Percentiles rank a stretch among this genome's conserved stretches.
Evolutionary conservation across 148 eudicot species (phyloP).

Genomic region (Tetragonia tetragonoides): DNA sequence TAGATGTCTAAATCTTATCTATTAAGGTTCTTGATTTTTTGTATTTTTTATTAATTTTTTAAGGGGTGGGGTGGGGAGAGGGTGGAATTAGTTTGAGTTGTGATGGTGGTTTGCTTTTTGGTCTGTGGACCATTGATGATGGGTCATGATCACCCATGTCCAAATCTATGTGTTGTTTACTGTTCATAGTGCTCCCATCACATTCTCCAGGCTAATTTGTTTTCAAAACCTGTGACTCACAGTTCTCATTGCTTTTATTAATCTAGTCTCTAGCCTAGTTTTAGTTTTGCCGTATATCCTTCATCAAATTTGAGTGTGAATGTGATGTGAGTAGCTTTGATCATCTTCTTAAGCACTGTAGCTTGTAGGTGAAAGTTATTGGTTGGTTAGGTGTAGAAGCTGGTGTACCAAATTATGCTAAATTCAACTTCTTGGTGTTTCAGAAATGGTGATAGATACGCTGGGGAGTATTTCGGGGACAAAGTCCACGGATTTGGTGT

Average conservation of each 20-base stretch:
- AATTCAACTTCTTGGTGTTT: slow-evolving; percentile 5
- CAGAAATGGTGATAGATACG: slow-evolving; percentile 92
- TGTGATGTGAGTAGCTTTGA: background rate
- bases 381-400: background rate
- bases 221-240: background rate
- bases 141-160: slow-evolving; percentile 21
- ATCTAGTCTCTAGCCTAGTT: background rate
- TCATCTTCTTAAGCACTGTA: background rate
- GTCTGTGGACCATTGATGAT: slow-evolving; percentile 31
- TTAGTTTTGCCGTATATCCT: too few relatives aligned
- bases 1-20: background rate
- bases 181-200: background rate
- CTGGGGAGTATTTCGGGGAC: slow-evolving; percentile 95
- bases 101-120: slow-evolving; percentile 11
- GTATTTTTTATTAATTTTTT: background rate
- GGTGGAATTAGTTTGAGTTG: background rate
- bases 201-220: slow-evolving; percentile 12
- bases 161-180: slow-evolving; percentile 12
- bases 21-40: background rate
- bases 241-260: background rate
- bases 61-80: background rate
- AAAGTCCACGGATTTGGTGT: slow-evolving; percentile 91
- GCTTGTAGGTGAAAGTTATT: background rate
- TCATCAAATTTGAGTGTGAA: too few relatives aligned
- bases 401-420: background rate